Evolutionary conservation across 371 early-diverging fungal genomes (phyloP).

Genomic region (Rhizopus sp.): DNA sequence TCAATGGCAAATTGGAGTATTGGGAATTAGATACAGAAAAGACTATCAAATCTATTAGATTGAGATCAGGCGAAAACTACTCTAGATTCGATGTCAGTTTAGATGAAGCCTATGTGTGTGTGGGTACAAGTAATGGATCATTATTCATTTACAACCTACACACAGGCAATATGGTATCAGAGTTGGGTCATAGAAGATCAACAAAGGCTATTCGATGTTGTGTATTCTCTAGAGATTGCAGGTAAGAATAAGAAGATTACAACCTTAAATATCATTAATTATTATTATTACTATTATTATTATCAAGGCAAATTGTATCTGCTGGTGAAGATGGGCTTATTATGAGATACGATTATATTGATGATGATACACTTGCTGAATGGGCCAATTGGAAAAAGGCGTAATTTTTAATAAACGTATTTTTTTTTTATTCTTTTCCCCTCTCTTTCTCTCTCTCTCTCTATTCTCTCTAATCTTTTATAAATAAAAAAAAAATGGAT

Average conservation of each 20-base stretch:
- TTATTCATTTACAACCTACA: constrained; percentile 70
- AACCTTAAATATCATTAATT: not conserved
- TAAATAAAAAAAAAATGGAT: constrained; percentile 5
- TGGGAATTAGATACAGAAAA: constrained; percentile 63
- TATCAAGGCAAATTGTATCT: constrained; percentile 64
- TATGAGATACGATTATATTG: constrained; percentile 84
- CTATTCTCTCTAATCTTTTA: not conserved
- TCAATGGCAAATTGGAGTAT: constrained; percentile 73
- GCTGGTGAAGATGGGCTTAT: constrained; percentile 82
- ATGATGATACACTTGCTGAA: constrained; percentile 68
- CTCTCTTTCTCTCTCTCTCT: not conserved
- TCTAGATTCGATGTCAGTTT: constrained; percentile 55
- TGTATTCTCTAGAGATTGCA: constrained; percentile 75
- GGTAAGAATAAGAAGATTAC: constrained; percentile 40
- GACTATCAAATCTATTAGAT: constrained; percentile 35
- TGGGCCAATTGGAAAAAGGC: constrained; percentile 64
- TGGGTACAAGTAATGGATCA: constrained; percentile 72
- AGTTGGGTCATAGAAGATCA: constrained; percentile 76
- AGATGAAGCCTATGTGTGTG: constrained; percentile 73
- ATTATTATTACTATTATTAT: too few species aligned
- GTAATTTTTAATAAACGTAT: constrained; percentile 10
- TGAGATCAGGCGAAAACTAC: constrained; percentile 43
- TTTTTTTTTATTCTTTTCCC: not conserved
- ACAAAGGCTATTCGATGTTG: constrained; percentile 79
- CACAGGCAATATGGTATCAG: constrained; percentile 63